These are phyloP conservation scores for Populus simonii DNA, from an alignment of 345 rosid genomes.

Conservation along the genomic window DNA sequence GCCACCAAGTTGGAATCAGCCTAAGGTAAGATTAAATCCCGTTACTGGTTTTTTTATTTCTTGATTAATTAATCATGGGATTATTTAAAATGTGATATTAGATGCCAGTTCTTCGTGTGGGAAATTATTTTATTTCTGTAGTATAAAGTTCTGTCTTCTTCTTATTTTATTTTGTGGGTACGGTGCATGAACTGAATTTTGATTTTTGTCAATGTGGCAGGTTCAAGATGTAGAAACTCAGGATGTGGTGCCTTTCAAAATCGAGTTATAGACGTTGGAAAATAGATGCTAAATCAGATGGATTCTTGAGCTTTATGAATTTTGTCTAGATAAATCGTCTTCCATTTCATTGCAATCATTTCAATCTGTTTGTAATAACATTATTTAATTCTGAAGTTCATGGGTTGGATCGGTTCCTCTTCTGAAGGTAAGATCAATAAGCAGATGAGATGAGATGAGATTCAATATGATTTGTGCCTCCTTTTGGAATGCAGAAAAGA, in stretches of 20 bases:
- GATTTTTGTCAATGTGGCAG: not conserved
- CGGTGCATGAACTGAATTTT: not conserved
- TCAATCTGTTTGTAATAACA: not conserved
- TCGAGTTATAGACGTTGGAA: constrained; percentile 10
- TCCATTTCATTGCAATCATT: not conserved
- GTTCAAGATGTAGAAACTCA: constrained; percentile 34
- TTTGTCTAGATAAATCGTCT: not conserved
- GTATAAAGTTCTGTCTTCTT: not conserved
- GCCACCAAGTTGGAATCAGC: constrained; percentile 57
- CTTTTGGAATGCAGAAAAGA: not conserved
- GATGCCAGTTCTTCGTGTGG: too few relatives aligned
- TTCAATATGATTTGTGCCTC: not conserved
- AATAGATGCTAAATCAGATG: not conserved
- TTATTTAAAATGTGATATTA: not conserved
- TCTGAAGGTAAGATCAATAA: not conserved
- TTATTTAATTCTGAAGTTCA: not conserved
- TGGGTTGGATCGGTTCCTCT: too few relatives aligned
- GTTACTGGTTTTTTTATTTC: too few relatives aligned
- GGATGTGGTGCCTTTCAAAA: constrained; percentile 29
- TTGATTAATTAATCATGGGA: not conserved
- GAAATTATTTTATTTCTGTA: too few relatives aligned
- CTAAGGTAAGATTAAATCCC: constrained; percentile 34
- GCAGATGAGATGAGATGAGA: too few relatives aligned
- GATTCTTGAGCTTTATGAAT: constrained; percentile 18
- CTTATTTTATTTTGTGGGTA: not conserved